Base-by-base conservation (phyloP, 495 filamentous ascomycete species). In the Xylona heveae region DNA sequence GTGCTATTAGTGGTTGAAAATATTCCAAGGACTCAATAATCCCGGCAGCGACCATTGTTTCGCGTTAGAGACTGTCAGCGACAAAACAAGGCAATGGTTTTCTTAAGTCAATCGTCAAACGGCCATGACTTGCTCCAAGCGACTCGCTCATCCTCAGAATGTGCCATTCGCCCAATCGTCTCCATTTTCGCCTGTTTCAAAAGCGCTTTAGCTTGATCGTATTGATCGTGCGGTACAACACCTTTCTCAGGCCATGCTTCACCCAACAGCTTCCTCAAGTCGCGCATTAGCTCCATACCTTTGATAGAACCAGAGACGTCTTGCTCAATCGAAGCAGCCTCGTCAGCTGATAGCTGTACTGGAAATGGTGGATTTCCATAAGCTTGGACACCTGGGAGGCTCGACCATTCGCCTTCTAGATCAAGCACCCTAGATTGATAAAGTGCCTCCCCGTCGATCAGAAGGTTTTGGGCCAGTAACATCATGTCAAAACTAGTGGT, bases 241-340 rank as follows among this genome's bases (percentile, higher is more conserved):
- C 50, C 41, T 33, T 45, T 41, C n/a, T 45, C 39, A 1, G 50
- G 51, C 43, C 50, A 55, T 30, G 48, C 33, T 46, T 48, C 41
- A 22, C 44, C 44, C 36, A 53, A 6, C 26, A 18, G 43, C 38
- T 53, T 46, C 39, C 49, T 53, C 28, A 38, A 38, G 36, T 44
- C 43, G 6, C 37, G 30, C 37, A 47, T 35, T 40, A 50, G 44
- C 17, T 52, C 48, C n/a, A 48, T 53, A 37, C 48, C 50, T 34
- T 44, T 46, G 20, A 50, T 41, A 26, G 46, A 48, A 21, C 36
- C 43, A 39, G 50, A 40, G 30, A 42, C 39, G 41, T 49, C 46
- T 28, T 26, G 8, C 29, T 48, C 50, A 8, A 53, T 53, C 18
- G 39, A 33, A 38, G 49, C 45, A 6, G 41, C 2, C 19, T 50